These are phyloP conservation scores for Sporobolomyces phaffii DNA, from an alignment of 768 basidiomycete species.

Conservation along the genomic window DNA sequence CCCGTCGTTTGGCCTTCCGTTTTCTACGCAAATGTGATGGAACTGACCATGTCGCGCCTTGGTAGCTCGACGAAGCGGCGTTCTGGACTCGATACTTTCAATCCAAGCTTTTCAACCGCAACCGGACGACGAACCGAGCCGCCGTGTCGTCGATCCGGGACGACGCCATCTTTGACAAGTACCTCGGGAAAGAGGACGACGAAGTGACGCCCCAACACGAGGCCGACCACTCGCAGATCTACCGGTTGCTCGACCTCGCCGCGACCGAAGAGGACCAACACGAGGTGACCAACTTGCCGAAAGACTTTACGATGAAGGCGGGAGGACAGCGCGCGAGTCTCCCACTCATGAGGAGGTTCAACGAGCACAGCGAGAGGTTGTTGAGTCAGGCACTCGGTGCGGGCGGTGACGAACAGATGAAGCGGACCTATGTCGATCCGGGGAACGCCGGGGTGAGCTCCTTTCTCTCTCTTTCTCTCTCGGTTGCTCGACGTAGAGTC, in stretches of 20 bases:
- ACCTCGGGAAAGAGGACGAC: constrained; percentile 92
- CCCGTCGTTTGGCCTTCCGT: no score
- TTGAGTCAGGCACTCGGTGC: constrained; percentile 55
- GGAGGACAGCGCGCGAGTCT: constrained; percentile 79
- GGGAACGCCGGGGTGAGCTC: constrained; percentile 36
- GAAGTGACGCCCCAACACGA: constrained; percentile 71
- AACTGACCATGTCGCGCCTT: no score
- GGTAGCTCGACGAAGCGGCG: constrained; percentile 74
- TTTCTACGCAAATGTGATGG: no score
- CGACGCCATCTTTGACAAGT: constrained; percentile 90
- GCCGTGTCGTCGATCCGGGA: constrained; percentile 71
- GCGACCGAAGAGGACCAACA: constrained; percentile 87
- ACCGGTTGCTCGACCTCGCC: constrained; percentile 73
- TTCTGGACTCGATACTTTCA: constrained; percentile 98
- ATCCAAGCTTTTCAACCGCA: constrained; percentile 88
- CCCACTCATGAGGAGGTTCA: constrained; percentile 92
- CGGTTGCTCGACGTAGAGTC: no score
- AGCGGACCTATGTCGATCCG: constrained; percentile 55
- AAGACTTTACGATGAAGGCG: constrained; percentile 89
- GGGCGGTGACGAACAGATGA: not conserved
- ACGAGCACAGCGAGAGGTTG: constrained; percentile 88
- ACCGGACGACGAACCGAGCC: constrained; percentile 82
- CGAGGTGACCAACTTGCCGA: constrained; percentile 73
- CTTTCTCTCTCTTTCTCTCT: no score
- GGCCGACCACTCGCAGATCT: constrained; percentile 54